Conservation (phyloP, 2,329 filamentous ascomycete species). For the Fusarium liriodendri region DNA sequence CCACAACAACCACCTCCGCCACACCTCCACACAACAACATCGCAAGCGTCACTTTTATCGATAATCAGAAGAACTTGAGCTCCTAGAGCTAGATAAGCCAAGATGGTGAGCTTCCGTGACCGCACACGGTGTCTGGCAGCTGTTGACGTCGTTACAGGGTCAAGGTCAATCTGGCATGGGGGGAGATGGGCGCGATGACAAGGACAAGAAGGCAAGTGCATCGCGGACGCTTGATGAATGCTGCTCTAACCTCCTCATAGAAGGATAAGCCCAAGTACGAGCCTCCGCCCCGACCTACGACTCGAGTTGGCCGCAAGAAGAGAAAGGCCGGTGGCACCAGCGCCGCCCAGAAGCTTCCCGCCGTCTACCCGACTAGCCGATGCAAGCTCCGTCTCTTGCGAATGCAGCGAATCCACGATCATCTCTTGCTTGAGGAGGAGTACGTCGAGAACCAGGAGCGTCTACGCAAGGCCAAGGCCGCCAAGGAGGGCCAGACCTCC, state of each 20-base stretch:
- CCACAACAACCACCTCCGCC: slow-evolving; percentile 37
- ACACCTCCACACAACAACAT: slow-evolving; percentile 15
- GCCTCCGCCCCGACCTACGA: slow-evolving; percentile 95
- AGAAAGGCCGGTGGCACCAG: slow-evolving; percentile 94
- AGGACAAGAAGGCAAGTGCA: slow-evolving; percentile 87
- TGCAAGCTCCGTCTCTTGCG: slow-evolving; percentile 97
- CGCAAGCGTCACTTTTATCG: slow-evolving; percentile 10
- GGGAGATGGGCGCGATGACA: slow-evolving; percentile 83
- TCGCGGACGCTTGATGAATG: background rate
- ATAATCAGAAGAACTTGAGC: slow-evolving; percentile 29
- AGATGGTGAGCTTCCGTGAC: slow-evolving; percentile 48
- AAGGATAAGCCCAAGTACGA: slow-evolving; percentile 99
- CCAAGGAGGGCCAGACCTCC: slow-evolving; percentile 73
- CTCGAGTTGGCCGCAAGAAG: slow-evolving; percentile 98
- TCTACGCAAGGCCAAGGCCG: slow-evolving; percentile 89
- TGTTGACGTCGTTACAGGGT: slow-evolving; percentile 64
- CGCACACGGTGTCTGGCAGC: background rate
- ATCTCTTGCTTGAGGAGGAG: slow-evolving; percentile 95
- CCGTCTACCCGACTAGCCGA: slow-evolving; percentile 93
- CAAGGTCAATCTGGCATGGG: slow-evolving; percentile 91
- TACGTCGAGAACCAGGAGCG: slow-evolving; percentile 99
- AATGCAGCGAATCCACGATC: slow-evolving; percentile 99
- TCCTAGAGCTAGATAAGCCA: slow-evolving; percentile 47
- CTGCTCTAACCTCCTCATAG: slow-evolving; percentile 59
- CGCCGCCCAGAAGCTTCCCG: slow-evolving; percentile 93